Evolutionary conservation across 2,329 filamentous ascomycete genomes (phyloP), one percentile per base, ranked within the genome.

Genomic region (Phialemonium atrogriseum): DNA sequence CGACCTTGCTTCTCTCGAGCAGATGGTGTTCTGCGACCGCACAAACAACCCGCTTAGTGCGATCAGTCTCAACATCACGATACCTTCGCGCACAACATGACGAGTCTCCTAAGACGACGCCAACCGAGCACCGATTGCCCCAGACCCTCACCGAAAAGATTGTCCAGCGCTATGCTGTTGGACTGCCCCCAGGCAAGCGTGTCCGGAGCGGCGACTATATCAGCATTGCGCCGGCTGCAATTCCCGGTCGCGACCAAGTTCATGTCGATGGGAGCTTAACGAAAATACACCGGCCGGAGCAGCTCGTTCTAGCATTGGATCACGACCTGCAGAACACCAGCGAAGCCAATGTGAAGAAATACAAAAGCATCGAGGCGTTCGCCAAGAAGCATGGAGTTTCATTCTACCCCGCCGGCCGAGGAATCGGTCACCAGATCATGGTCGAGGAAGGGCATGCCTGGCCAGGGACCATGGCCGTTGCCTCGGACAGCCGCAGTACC

Each of bases 91-190:
- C n/a, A n/a, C n/a, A n/a, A n/a, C n/a, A n/a, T n/a, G n/a, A n/a
- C n/a, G n/a, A n/a, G n/a, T n/a, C n/a, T n/a, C n/a, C n/a, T n/a
- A n/a, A n/a, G n/a, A n/a, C n/a, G n/a, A n/a, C n/a, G n/a, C n/a
- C n/a, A n/a, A n/a, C n/a, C n/a, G n/a, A n/a, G n/a, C n/a, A n/a
- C n/a, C n/a, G n/a, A n/a, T n/a, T n/a, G 3, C 73, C 84, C 0
- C 87, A 94, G 58, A 95, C 84, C 3, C 59, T 94, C 31, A 91
- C 84, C 3, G 88, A 95, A 56, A 94, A 94, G 66, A 94, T 95
- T 37, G 80, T 94, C 0, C 88, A 95, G 55, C 62, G 70, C 11
- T 80, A 94, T 56, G 72, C 85, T 1, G 68, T 87, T n/a, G 84
- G 79, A 8, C 70, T 94, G 1, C 59, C 83, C 2, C 56, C 74